A percentile compares a stretch with the other conserved stretches of the same genome.
Evolutionary conservation across 228 moss, liverwort and hornwort genomes (phyloP).

Genomic region (Sphagnum fallax): DNA sequence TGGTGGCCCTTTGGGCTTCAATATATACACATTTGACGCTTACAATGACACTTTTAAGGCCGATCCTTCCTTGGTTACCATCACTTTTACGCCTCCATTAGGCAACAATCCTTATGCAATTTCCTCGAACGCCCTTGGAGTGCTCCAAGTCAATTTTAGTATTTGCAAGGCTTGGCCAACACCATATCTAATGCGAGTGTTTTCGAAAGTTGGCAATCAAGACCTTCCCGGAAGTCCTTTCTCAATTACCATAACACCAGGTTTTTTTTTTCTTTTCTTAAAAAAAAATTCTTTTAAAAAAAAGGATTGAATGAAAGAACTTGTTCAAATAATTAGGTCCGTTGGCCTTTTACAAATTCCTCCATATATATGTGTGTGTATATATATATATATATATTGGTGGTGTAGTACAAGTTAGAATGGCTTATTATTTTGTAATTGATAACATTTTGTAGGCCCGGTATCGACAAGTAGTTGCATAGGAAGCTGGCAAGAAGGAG

Average conservation of each 20-base stretch:
- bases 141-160: not conserved
- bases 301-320: no score
- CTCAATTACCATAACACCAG: not conserved
- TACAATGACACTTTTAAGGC: not conserved
- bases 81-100: not conserved
- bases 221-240: constrained; percentile 4
- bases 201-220: not conserved
- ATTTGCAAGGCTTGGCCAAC: constrained; percentile 3
- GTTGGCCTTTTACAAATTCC: no score
- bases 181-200: constrained; percentile 1
- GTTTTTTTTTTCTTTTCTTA: not conserved
- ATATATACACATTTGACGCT: not conserved
- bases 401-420: no score
- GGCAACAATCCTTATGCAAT: not conserved
- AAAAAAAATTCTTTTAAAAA: no score
- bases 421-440: no score
- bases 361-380: no score
- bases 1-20: not conserved
- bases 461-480: not conserved
- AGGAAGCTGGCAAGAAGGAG: constrained; percentile 3
- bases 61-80: not conserved
- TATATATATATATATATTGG: no score
- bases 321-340: no score
- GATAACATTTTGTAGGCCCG: not conserved
- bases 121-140: not conserved